phyloP scores from a whole-genome alignment of 495 filamentous ascomycete genomes.

The Hypoxylon trugodes region DNA sequence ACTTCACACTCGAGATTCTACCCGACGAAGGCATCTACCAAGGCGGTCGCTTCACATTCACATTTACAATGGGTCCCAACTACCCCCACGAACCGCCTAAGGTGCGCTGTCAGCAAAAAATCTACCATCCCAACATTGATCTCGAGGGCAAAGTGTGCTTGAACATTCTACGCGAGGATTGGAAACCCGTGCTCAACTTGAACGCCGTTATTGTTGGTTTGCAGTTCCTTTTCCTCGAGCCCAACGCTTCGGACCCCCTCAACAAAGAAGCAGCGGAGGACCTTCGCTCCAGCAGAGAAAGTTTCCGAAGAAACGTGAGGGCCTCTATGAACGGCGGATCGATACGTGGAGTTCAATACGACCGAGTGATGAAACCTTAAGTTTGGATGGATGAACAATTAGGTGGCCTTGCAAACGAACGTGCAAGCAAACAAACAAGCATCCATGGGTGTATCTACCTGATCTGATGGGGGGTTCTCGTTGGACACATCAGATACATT shows the following conservation, averaged over 20 bases:
- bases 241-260: conserved; percentile 94
- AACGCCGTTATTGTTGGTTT: conserved; percentile 96
- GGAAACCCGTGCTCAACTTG: conserved; percentile 97
- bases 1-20: conserved; percentile 91
- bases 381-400: too few species aligned
- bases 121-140: conserved; percentile 99
- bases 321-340: conserved; percentile 80
- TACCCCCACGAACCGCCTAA: conserved; percentile 98
- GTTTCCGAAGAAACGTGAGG: conserved; percentile 90
- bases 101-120: conserved; percentile 97
- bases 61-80: conserved; percentile 88
- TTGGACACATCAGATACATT: too few species aligned
- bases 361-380: conserved; percentile 80
- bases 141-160: conserved; percentile 97
- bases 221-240: conserved; percentile 98
- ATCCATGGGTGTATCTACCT: too few species aligned
- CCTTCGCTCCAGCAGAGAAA: conserved; percentile 80
- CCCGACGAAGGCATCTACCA: conserved; percentile 99
- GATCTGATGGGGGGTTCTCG: too few species aligned
- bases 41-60: conserved; percentile 87
- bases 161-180: conserved; percentile 96
- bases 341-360: conserved; percentile 76
- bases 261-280: conserved; percentile 98
- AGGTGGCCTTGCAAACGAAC: too few species aligned
- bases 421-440: too few species aligned